Evolutionary conservation across 306 rosid species (phyloP), one percentile per base, ranked within the genome.

Genomic region (Cucurbita pepo): DNA sequence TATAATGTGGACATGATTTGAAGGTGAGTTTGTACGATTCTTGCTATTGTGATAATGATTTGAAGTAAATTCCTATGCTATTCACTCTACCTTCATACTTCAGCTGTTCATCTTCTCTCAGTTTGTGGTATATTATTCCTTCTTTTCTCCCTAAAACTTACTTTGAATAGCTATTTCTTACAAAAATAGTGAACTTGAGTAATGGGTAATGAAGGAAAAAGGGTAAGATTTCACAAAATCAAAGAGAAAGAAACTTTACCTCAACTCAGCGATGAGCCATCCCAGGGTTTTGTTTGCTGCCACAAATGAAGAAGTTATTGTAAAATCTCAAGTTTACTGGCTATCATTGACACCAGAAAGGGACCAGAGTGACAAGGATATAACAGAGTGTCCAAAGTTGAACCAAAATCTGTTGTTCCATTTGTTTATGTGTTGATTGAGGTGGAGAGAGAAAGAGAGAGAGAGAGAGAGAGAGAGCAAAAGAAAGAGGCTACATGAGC

Each of bases 401-500:
- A 60, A 22, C 48, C 74, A 25, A 63, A 63, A 22, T 56, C 14
- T 60, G n/a, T 52, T 73, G 80, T 53, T 74, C 81, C 55, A 48
- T 63, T 41, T 61, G 59, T 62, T 53, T 48, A 40, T 75, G 70
- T 47, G 77, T 30, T 74, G 77, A 2, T 21, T 25, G 48, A 48
- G 50, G 18, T 30, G 43, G 75, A 66, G 63, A 71, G 21, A 78
- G 40, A 45, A 5, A 45, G 11, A 45, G 12, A 25, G 43, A 47
- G 75, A 66, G 63, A 71, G 21, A 78, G 40, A 47, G 14, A 47
- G 12, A 47, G 12, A 14, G 12, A 47, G 51, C 34, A 1, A 62
- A 30, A 81, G 76, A 77, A 58, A 79, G 73, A 75, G 38, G 52
- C 43, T 48, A 77, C 72, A 79, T 67, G 83, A 84, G 80, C 75